phyloP scores from a whole-genome alignment of 2,329 filamentous ascomycete species.

The Aspergillus niger region DNA sequence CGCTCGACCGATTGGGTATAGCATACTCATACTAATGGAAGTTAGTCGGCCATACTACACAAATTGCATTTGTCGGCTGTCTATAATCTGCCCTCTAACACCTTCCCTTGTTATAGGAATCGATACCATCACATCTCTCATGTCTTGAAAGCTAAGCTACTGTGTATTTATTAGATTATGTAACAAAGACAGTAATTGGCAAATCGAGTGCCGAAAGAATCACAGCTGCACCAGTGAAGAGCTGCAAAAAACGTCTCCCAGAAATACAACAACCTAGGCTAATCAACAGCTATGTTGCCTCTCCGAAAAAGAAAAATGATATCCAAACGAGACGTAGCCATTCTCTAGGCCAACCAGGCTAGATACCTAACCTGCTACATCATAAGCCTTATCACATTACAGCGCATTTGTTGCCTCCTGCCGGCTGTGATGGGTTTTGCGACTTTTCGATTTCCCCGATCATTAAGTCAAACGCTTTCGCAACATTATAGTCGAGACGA shows the following conservation, averaged over 20 bases:
- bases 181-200: neutral
- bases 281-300: neutral
- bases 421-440: conserved; percentile 83
- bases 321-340: neutral
- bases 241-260: neutral
- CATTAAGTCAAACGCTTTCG: conserved; percentile 89
- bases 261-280: neutral
- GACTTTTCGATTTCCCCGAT: conserved; percentile 94
- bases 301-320: neutral
- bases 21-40: neutral
- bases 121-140: neutral
- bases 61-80: neutral
- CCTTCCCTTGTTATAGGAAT: neutral
- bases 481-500: conserved; percentile 90
- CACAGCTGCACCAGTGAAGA: neutral
- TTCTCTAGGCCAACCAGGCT: neutral
- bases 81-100: neutral
- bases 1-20: neutral
- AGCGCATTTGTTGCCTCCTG: conserved; percentile 75
- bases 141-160: neutral
- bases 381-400: conserved; percentile 68
- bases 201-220: neutral
- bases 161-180: neutral
- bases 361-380: neutral
- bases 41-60: neutral